Evolutionary conservation across 495 filamentous ascomycete species (phyloP), one percentile per base, ranked within the genome.

Genomic region (Achaetomiella virescens): DNA sequence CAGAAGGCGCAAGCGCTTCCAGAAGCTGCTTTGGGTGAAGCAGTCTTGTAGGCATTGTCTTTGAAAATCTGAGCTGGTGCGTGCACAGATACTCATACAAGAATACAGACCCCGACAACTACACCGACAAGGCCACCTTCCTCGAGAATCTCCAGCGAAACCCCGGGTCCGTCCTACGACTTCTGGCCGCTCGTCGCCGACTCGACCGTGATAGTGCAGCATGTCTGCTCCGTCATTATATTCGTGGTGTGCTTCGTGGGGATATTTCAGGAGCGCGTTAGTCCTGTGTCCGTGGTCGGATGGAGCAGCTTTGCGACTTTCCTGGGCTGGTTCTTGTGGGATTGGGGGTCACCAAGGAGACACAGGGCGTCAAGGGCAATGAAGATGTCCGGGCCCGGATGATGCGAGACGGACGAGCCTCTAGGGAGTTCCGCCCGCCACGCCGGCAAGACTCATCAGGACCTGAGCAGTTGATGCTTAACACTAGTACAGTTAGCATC

Each of bases 181-280:
- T 98, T 98, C 74, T 98, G 95, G 91, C 89, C 91, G 2, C 78
- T 98, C 6, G 89, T 97, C 36, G 87, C 90, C 55, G 93, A 97
- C 65, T 91, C 89, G 12, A 98, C 93, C 6, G 90, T 97, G 48
- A 96, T 98, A 59, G 87, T 97, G 12, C 93, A 98, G 65, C 93
- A 98, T 71, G 86, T 97, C 3, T 93, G 88, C 66, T 91, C 89
- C 7, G 92, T 97, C 52, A 84, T 84, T 49, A 92, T 98, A 45
- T 98, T 98, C 58, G 80, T 95, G 51, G 93, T 91, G 58, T 95
- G 88, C 70, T 98, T 98, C 63, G 83, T 89, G 17, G 90, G 85
- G 21, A 98, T 97, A 58, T 87, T 86, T 61, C 86, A 90, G 56
- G 84, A 92, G 57, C 79, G 88, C 29, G 83, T 96, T 25, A 89